phyloP scores from a whole-genome alignment of 257 asterid species.

The Anisodus tanguticus region DNA sequence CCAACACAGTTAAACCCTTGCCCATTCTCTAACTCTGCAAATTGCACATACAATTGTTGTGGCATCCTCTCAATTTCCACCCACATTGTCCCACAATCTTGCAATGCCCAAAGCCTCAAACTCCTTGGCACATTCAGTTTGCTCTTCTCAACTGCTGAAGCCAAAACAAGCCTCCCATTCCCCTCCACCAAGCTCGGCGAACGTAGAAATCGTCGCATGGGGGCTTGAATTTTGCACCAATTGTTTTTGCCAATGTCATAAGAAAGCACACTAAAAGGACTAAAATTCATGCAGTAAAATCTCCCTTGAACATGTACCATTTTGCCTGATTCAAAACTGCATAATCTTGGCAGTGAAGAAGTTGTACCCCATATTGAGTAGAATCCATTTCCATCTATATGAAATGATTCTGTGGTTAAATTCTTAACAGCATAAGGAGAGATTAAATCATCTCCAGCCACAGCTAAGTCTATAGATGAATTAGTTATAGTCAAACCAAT shows the following conservation, averaged over 20 bases:
- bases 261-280: conserved; percentile 78
- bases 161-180: conserved; percentile 57
- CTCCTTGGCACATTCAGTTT: conserved; percentile 91
- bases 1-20: conserved; percentile 76
- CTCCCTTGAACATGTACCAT: conserved; percentile 68
- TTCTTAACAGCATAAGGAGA: conserved; percentile 95
- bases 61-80: conserved; percentile 96
- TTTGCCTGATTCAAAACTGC: conserved; percentile 87
- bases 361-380: conserved; percentile 97
- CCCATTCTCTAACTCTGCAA: conserved; percentile 70
- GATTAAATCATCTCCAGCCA: conserved; percentile 88
- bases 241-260: conserved; percentile 54
- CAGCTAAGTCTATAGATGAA: conserved; percentile 71
- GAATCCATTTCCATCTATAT: conserved; percentile 78
- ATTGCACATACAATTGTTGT: conserved; percentile 74
- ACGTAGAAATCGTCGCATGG: conserved; percentile 86
- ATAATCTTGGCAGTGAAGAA: conserved; percentile 77
- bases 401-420: conserved; percentile 80
- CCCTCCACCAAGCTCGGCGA: conserved; percentile 78
- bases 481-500: conserved; percentile 62
- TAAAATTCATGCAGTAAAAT: conserved; percentile 96
- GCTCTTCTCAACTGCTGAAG: conserved; percentile 92
- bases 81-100: conserved; percentile 71
- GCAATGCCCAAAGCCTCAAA: conserved; percentile 76
- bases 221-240: conserved; percentile 91